Percentiles rank a stretch among this genome's conserved stretches.
phyloP scores from a whole-genome alignment of 805 yeast species.

The Saturnispora zaruensis region DNA sequence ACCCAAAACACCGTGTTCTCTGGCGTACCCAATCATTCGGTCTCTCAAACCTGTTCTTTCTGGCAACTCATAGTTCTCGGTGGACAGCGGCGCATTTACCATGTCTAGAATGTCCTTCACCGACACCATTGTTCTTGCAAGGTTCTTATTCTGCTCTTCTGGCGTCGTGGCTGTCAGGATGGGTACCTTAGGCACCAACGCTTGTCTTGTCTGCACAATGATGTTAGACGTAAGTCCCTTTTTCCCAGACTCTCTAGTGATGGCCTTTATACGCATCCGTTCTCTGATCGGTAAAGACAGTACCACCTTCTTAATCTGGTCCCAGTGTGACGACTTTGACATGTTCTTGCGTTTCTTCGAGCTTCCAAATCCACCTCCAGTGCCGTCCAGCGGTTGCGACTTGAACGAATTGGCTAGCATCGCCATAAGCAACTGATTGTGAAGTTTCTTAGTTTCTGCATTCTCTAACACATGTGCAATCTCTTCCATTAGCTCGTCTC shows the following conservation, averaged over 20 bases:
- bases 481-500: conserved; percentile 58
- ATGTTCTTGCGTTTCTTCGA: conserved; percentile 36
- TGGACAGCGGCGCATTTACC: conserved; percentile 68
- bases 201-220: conserved; percentile 61
- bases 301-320: conserved; percentile 73
- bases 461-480: conserved; percentile 47
- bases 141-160: conserved; percentile 12
- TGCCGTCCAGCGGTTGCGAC: conserved; percentile 58
- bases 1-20: conserved; percentile 86
- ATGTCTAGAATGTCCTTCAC: conserved; percentile 88
- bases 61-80: conserved; percentile 75
- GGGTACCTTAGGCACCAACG: conserved; percentile 79
- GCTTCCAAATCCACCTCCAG: conserved; percentile 40
- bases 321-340: conserved; percentile 63
- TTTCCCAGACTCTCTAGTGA: conserved; percentile 77
- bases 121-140: conserved; percentile 60
- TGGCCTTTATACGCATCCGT: conserved; percentile 72
- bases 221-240: conserved; percentile 63
- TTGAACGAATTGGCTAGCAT: conserved; percentile 77
- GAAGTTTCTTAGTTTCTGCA: conserved; percentile 47
- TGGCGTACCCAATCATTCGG: conserved; percentile 69
- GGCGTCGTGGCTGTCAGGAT: conserved; percentile 42
- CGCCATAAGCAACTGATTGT: conserved; percentile 74
- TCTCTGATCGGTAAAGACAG: conserved; percentile 81
- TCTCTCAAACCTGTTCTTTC: conserved; percentile 61